These are phyloP conservation scores for Lobosporangium transversale DNA, from an alignment of 192 early-diverging fungal genomes.

Conservation along the genomic window DNA sequence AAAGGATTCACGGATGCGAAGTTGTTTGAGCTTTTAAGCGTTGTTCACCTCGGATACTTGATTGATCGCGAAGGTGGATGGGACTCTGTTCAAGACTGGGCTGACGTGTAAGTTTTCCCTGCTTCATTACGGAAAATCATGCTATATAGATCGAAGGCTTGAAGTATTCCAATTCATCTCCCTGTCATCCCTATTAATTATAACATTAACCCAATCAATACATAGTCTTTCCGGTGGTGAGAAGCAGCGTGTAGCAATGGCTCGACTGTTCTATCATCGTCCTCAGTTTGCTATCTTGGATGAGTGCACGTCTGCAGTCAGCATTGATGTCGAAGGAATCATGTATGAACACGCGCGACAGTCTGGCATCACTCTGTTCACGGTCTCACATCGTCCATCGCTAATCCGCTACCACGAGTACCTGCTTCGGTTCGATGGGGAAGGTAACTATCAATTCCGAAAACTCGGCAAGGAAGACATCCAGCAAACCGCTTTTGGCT, in stretches of 20 bases:
- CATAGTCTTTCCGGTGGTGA: slow-evolving; percentile 79
- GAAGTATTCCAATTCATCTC: no score
- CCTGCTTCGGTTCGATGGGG: slow-evolving; percentile 69
- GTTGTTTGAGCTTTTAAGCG: slow-evolving; percentile 70
- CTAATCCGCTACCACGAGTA: slow-evolving; percentile 67
- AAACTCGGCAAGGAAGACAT: slow-evolving; percentile 60
- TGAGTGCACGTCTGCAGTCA: slow-evolving; percentile 85
- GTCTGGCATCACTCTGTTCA: slow-evolving; percentile 70
- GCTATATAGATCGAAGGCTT: no score
- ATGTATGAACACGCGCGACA: slow-evolving; percentile 71
- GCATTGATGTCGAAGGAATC: slow-evolving; percentile 81
- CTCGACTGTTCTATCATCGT: slow-evolving; percentile 85
- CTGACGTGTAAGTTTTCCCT: slow-evolving; percentile 69
- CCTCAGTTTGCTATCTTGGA: slow-evolving; percentile 82
- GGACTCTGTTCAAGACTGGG: slow-evolving; percentile 79
- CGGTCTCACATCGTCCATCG: slow-evolving; percentile 66
- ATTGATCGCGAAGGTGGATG: slow-evolving; percentile 79
- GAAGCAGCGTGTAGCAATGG: slow-evolving; percentile 82
- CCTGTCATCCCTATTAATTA: background rate
- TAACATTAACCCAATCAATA: background rate
- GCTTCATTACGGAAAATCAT: no score
- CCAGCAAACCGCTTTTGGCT: slow-evolving; percentile 55
- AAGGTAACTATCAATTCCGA: slow-evolving; percentile 70
- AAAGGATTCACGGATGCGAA: slow-evolving; percentile 73
- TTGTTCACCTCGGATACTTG: slow-evolving; percentile 75